Base-by-base conservation (phyloP, 1,284 basidiomycete species). In the Ceratobasidium sp. region DNA sequence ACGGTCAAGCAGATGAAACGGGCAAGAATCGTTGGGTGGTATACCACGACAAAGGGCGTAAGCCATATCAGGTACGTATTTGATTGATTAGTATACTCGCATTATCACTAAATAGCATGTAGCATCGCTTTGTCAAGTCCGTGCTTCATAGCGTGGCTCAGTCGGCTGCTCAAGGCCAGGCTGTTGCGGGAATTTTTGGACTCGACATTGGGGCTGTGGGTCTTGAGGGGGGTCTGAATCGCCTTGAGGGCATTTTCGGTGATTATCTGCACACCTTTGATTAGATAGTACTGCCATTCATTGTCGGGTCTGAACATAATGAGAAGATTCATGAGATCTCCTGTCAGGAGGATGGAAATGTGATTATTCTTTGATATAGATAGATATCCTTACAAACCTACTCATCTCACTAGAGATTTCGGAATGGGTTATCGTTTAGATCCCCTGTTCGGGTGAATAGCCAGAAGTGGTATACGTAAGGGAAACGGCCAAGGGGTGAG, bases 1-100 rank as follows among this genome's bases (percentile, higher is more conserved):
- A 67, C 13, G 65, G 65, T 1, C 65, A 67, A 67, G 3, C 42
- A 28, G 23, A 67, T 38, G 15, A 67, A 26, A 2, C 65, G 13
- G 65, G 65, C 13, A 52, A 67, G 50, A 3, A 67, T 67, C 42
- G 65, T 9, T 67, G 42, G 44, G 50, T 67, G 20, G 65, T 67
- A 26, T 67, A 67, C 44, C 65, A 67, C 23, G 65, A 67, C 12
- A 15, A 67, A 28, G 15, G 23, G 1, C 42, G 65, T 26, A 44
- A 67, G 40, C 65, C 65, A 23, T 6, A 2, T 52, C 65, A 67
- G 65, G 65, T 67, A 67, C 4, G 38, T 59, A 28, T 23, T 23
- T 28, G 9, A 5, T 6, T 28, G 17, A 59, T 5, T 28, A 20
- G 38, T 59, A 17, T 3, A 13, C 23, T 23, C 52, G 7, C 23